Conservation (phyloP, 306 rosid species). For the Vigna trinervia region DNA sequence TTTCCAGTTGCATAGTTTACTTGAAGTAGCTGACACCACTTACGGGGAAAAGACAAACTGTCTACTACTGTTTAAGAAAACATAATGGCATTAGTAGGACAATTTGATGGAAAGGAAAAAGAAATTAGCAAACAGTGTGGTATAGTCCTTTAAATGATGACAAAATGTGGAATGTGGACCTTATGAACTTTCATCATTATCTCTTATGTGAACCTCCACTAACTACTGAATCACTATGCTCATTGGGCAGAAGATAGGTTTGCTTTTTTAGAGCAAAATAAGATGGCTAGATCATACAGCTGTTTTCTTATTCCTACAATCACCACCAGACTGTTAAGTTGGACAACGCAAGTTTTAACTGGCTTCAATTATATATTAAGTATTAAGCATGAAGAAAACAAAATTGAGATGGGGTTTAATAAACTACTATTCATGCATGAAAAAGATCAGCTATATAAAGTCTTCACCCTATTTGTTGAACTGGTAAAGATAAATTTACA, state of each 20-base stretch:
- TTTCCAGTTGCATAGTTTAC: background rate
- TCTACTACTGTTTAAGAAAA: background rate
- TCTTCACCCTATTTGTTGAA: conserved; percentile 3
- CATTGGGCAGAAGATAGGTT: conserved; percentile 29
- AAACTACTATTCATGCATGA: background rate
- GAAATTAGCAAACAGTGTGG: background rate
- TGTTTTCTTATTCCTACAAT: conserved; percentile 24
- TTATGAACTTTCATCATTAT: conserved; percentile 30
- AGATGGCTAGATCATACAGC: conserved; percentile 6
- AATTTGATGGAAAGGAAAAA: background rate
- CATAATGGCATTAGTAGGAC: background rate
- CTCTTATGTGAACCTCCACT: conserved; percentile 28
- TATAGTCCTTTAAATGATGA: conserved; percentile 32
- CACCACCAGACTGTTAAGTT: background rate
- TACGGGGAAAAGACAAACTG: background rate
- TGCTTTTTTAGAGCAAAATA: conserved; percentile 14
- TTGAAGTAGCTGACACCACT: background rate
- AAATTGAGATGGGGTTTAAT: background rate
- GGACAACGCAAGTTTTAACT: conserved; percentile 24
- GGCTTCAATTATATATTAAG: conserved; percentile 18
- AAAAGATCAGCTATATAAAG: background rate
- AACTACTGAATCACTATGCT: conserved; percentile 15
- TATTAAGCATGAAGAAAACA: background rate
- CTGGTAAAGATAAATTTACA: background rate
- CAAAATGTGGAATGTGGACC: conserved; percentile 13